phyloP scores from a whole-genome alignment of 1,284 basidiomycete genomes.

The Puccinia polysora region DNA sequence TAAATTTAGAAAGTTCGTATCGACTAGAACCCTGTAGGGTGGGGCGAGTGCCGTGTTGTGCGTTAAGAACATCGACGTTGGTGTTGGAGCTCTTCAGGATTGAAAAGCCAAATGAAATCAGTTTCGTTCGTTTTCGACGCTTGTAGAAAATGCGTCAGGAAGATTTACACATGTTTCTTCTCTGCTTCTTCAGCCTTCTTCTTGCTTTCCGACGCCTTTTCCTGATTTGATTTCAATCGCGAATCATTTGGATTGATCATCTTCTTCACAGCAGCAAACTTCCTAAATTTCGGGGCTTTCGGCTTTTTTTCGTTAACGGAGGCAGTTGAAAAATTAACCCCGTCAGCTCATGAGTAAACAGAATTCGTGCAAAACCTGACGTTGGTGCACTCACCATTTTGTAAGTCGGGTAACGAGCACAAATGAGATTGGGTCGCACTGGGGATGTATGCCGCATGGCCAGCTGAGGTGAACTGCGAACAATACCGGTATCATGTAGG shows the following conservation, averaged over 20 bases:
- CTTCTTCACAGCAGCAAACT: constrained; percentile 91
- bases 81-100: constrained; percentile 64
- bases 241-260: constrained; percentile 92
- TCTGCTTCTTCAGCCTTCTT: constrained; percentile 47
- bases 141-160: constrained; percentile 33
- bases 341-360: too few relatives aligned
- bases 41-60: constrained; percentile 95
- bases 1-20: constrained; percentile 99
- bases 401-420: too few relatives aligned
- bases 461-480: too few relatives aligned
- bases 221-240: constrained; percentile 63
- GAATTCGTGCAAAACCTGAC: too few relatives aligned
- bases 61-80: constrained; percentile 86
- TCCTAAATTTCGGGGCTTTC: constrained; percentile 89
- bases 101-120: neutral
- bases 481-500: too few relatives aligned
- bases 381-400: too few relatives aligned
- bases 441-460: too few relatives aligned
- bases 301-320: too few relatives aligned
- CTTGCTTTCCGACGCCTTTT: constrained; percentile 55
- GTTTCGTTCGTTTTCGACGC: constrained; percentile 43
- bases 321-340: too few relatives aligned
- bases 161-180: constrained; percentile 55
- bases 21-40: constrained; percentile 93
- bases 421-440: too few relatives aligned